phyloP scores from a whole-genome alignment of 148 eudicot genomes.

The Chenopodium suecicum region DNA sequence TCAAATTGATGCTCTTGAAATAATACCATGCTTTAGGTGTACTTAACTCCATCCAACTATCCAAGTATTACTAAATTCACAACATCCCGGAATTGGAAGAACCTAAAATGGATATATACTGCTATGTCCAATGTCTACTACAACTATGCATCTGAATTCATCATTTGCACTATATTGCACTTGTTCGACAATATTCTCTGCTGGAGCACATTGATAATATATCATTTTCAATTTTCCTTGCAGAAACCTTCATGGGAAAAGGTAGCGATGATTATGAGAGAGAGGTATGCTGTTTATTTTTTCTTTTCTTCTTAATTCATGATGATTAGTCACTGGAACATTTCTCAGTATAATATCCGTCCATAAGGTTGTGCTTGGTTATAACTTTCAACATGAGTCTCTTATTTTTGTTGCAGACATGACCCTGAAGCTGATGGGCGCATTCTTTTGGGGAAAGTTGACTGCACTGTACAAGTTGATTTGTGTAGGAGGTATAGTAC shows the following conservation, averaged over 20 bases:
- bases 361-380: background rate
- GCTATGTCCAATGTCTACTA: background rate
- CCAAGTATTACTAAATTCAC: background rate
- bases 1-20: background rate
- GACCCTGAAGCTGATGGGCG: slow-evolving; percentile 96
- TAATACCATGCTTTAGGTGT: background rate
- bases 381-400: background rate
- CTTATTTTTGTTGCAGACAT: slow-evolving; percentile 47
- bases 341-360: background rate
- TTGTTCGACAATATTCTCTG: background rate
- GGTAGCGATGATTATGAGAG: slow-evolving; percentile 71
- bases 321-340: background rate
- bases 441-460: slow-evolving; percentile 86
- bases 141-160: background rate
- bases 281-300: slow-evolving; percentile 46
- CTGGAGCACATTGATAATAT: background rate
- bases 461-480: slow-evolving; percentile 79
- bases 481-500: slow-evolving; percentile 75
- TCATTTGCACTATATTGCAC: background rate
- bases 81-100: background rate
- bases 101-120: background rate
- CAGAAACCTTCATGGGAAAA: slow-evolving; percentile 99
- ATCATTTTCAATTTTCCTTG: slow-evolving; percentile 14
- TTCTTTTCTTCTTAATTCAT: background rate
- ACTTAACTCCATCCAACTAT: background rate